Conservation (phyloP, 768 basidiomycete species). For the Rhizopogon vinicolor region DNA sequence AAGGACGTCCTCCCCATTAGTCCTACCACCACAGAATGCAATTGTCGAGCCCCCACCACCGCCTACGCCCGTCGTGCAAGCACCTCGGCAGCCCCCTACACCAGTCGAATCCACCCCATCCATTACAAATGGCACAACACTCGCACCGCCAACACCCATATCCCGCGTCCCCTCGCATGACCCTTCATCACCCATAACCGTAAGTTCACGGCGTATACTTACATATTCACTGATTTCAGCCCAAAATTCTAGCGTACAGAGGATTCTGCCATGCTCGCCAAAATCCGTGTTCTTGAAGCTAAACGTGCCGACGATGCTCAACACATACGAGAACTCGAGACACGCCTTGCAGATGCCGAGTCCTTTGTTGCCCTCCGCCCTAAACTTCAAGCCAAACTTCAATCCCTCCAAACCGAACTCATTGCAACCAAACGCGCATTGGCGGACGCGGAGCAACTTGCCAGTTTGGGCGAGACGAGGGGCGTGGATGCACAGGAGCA, state of each 20-base stretch:
- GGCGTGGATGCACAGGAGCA: slow-evolving; percentile 82
- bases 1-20: slow-evolving; percentile 37
- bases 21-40: slow-evolving; percentile 28
- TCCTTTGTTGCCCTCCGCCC: slow-evolving; percentile 80
- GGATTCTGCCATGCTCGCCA: slow-evolving; percentile 56
- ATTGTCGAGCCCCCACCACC: slow-evolving; percentile 23
- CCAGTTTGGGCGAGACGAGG: slow-evolving; percentile 62
- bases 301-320: slow-evolving; percentile 85
- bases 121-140: slow-evolving; percentile 3
- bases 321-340: slow-evolving; percentile 79
- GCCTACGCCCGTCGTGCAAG: slow-evolving; percentile 10
- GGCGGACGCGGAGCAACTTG: slow-evolving; percentile 72
- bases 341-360: slow-evolving; percentile 79
- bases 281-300: slow-evolving; percentile 80
- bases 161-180: slow-evolving; percentile 2
- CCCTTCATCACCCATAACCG: slow-evolving; percentile 23
- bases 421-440: slow-evolving; percentile 71
- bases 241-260: slow-evolving; percentile 15
- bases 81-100: slow-evolving; percentile 7
- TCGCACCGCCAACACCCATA: neutral
- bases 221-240: slow-evolving; percentile 9
- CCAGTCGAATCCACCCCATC: slow-evolving; percentile 15
- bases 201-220: slow-evolving; percentile 5
- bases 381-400: slow-evolving; percentile 87
- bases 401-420: slow-evolving; percentile 74